Conservation (phyloP, 2,329 filamentous ascomycete genomes). For the Gyromitra esculenta region DNA sequence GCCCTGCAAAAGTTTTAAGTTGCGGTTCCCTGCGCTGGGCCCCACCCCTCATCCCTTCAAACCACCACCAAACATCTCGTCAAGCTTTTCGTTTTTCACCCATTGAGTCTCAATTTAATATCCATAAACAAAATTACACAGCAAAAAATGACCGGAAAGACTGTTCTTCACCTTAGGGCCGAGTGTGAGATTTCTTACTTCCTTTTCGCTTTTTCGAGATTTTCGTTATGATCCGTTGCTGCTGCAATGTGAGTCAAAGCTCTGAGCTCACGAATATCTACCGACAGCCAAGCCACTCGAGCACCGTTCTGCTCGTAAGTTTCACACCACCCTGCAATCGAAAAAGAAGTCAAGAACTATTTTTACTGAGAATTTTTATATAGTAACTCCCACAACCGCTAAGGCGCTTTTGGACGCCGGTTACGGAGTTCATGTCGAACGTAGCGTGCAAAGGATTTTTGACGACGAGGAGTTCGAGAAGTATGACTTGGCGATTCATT, state of each 20-base stretch:
- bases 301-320: conserved; percentile 61
- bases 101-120: conserved; percentile 28
- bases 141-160: conserved; percentile 46
- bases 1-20: conserved; percentile 29
- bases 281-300: conserved; percentile 61
- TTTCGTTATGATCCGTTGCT: neutral
- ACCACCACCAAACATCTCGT: conserved; percentile 1
- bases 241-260: conserved; percentile 28
- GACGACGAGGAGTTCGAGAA: conserved; percentile 70
- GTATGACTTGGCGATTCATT: conserved; percentile 39
- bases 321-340: conserved; percentile 44
- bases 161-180: conserved; percentile 60
- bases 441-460: conserved; percentile 73
- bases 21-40: conserved; percentile 14
- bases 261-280: conserved; percentile 40
- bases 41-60: conserved; percentile 36
- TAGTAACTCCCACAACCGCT: conserved; percentile 66
- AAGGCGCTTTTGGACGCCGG: conserved; percentile 74
- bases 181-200: conserved; percentile 59
- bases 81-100: neutral
- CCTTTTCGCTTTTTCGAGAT: neutral
- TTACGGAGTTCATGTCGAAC: conserved; percentile 75
- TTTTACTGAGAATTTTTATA: conserved; percentile 28
- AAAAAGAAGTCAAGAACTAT: neutral
- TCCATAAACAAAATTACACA: conserved; percentile 19